Evolutionary conservation across 768 basidiomycete species (phyloP), one percentile per base, ranked within the genome.

Genomic region (Symmetrospora coprosmae): DNA sequence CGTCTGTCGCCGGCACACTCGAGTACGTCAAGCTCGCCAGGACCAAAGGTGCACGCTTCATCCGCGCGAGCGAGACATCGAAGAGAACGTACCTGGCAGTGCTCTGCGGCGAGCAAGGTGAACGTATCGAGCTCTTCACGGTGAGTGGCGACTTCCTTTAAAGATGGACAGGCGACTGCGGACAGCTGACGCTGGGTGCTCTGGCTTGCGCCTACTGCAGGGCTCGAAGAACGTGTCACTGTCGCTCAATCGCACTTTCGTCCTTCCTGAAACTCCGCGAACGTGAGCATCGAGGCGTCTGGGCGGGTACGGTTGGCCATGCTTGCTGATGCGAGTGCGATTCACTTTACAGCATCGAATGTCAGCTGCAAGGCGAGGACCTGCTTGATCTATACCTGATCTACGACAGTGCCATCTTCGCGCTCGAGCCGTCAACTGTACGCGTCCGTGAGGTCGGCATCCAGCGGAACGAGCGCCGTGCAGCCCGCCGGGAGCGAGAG

Each of bases 21-120:
- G 88, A 91, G 71, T 90, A 88, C 67, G 84, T 90, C 60, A 92
- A 92, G 73, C 78, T 92, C 9, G 88, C 89, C 2, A 85, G 88
- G 25, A 92, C 88, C 2, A 90, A 87, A 70, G 84, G 85, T 51
- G 81, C 88, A 8, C 68, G 89, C 17, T 74, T 86, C 69, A 79
- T 92, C 48, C 87, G 87, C 67, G 82, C 88, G 1, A 86, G 88
- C 1, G 89, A 92, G 73, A 92, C 88, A 4, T 79, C 79, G 59
- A 88, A 82, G 76, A 87, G 88, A 74, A 92, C 89, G 83, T 92
- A 91, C 75, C 78, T 92, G 23, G 88, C 89, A 8, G 90, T 91
- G 67, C 78, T 92, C 0, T 91, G 89, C 65, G 88, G 88, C 19
- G 89, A 91, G 33, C 84, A 81, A 65, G 89, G 87, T 16, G 88